phyloP scores from a whole-genome alignment of 352 stramenopile genomes.

The Globisporangium alternatum region DNA sequence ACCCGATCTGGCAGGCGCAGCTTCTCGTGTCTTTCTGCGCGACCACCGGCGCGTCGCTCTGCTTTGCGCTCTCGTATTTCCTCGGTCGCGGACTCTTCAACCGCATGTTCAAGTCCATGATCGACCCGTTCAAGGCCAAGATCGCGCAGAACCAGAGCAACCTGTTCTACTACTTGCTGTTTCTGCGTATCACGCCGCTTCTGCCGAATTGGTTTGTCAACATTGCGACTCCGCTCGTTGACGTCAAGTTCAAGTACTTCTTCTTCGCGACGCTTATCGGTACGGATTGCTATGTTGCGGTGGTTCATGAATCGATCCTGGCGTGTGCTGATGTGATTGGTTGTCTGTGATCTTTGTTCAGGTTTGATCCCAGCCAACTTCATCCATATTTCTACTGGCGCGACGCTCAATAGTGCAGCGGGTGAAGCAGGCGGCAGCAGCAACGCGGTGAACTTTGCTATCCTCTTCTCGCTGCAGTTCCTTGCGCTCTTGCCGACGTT shows the following conservation, averaged over 20 bases:
- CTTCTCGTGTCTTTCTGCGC: conserved; percentile 81
- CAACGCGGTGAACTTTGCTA: conserved; percentile 78
- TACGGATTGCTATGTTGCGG: conserved; percentile 3
- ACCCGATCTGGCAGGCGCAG: conserved; percentile 76
- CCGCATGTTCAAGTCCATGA: conserved; percentile 66
- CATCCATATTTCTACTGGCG: conserved; percentile 80
- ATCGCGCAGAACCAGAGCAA: conserved; percentile 83
- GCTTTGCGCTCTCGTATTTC: conserved; percentile 85
- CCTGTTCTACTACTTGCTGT: conserved; percentile 89
- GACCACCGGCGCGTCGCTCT: conserved; percentile 76
- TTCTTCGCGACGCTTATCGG: conserved; percentile 81
- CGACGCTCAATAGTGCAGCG: conserved; percentile 72
- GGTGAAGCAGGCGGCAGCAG: conserved; percentile 40
- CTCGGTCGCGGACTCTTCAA: conserved; percentile 74
- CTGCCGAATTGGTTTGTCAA: conserved; percentile 91
- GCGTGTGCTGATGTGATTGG: neutral
- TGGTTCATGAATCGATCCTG: neutral
- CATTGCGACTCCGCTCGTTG: conserved; percentile 81
- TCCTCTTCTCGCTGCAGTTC: conserved; percentile 85
- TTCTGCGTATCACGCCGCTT: conserved; percentile 83
- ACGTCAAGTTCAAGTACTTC: conserved; percentile 84
- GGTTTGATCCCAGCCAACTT: conserved; percentile 80
- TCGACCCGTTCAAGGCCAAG: conserved; percentile 77
- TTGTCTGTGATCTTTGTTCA: conserved; percentile 8
- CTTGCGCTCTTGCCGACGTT: conserved; percentile 77